phyloP scores from a whole-genome alignment of 305 asterid species.

The Petunia hybrid region DNA sequence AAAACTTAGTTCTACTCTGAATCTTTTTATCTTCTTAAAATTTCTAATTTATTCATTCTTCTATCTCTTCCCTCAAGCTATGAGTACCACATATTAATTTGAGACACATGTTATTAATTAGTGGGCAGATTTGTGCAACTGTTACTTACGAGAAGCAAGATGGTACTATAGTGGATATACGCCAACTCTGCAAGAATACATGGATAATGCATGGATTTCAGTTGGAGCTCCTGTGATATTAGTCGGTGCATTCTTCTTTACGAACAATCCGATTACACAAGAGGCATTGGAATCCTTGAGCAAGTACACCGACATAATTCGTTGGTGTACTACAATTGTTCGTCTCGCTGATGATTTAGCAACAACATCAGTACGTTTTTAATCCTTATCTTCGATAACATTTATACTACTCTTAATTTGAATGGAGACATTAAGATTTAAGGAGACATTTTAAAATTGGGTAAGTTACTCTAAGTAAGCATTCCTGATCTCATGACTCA shows the following conservation, averaged over 20 bases:
- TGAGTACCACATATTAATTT: not conserved
- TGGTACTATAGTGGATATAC: slow-evolving; percentile 52
- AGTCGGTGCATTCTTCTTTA: slow-evolving; percentile 33
- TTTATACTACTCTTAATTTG: not conserved
- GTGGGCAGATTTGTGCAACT: slow-evolving; percentile 51
- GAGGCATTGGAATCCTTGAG: slow-evolving; percentile 39
- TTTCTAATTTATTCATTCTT: too few species aligned
- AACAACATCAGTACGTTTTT: slow-evolving; percentile 40
- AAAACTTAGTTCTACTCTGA: too few species aligned
- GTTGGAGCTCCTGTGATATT: slow-evolving; percentile 37
- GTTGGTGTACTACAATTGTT: slow-evolving; percentile 35
- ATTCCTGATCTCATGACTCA: too few species aligned
- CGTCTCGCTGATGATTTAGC: slow-evolving; percentile 49
- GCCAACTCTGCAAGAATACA: too few species aligned
- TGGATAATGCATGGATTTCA: slow-evolving; percentile 33
- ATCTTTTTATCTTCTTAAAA: too few species aligned
- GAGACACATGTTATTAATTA: not conserved
- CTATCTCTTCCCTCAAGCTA: not conserved
- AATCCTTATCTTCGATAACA: not conserved
- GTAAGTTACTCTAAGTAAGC: too few species aligned
- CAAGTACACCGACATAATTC: slow-evolving; percentile 37
- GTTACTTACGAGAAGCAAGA: slow-evolving; percentile 51
- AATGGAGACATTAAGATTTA: too few species aligned
- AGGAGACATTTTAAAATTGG: too few species aligned
- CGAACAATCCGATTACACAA: slow-evolving; percentile 28